Evolutionary conservation across 1,284 basidiomycete genomes (phyloP), one percentile per base, ranked within the genome.

Genomic region (Trichosporon sp.): DNA sequence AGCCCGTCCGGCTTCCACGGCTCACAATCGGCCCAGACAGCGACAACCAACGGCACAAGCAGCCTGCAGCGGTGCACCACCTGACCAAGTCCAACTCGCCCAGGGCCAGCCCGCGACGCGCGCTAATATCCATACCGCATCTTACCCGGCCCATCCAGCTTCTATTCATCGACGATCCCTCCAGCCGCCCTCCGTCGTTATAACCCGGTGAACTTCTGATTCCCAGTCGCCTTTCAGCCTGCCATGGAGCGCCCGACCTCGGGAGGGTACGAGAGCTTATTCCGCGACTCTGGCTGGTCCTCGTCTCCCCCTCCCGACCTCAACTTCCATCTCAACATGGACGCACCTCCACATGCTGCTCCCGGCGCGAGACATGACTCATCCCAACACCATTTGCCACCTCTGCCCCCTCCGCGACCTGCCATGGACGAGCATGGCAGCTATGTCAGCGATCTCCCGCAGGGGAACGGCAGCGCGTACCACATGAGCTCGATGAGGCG

Each of bases 261-360:
- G 59, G 59, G 59, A 63, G 59, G 59, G 59, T 63, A 63, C 35
- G 59, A 63, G 59, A 63, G 14, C 59, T 63, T 63, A 12, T 63
- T 63, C 59, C 59, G 59, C 59, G 59, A 63, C 4, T 63, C 59
- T 32, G 59, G 59, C 31, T 63, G 59, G 59, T 6, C 32, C 6
- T 63, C 59, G 16, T 63, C 59, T 4, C 14, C 59, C 31, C 14
- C 59, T 35, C 59, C 59, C 31, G 59, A 63, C 31, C 59, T 59
- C 54, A 31, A 26, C 31, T 19, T 63, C 59, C 31, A 11, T n/a
- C 16, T 63, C 14, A 37, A n/a, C 59, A 63, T 63, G 59, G 59
- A 63, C 32, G 14, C 32, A 37, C 59, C 59, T 63, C 59, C 59
- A 63, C 59, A 35, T 63, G 56, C 32, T 35, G 31, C 59, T n/a